phyloP scores from a whole-genome alignment of 257 asterid genomes.

The Plantago major region DNA sequence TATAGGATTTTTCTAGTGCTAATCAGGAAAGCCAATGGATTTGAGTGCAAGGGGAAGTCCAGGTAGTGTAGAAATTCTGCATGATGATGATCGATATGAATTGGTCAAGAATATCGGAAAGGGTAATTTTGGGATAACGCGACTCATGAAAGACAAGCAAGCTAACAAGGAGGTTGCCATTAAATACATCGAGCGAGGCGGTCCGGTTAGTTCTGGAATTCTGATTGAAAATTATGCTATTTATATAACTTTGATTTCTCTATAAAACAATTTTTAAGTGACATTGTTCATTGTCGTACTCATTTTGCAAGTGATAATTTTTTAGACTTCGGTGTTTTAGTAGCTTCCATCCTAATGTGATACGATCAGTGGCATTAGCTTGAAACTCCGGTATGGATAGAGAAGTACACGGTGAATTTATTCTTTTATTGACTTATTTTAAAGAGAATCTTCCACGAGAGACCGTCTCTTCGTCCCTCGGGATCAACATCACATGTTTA shows the following conservation, averaged over 20 bases:
- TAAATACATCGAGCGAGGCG: slow-evolving; percentile 51
- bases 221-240: slow-evolving; percentile 3
- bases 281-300: not conserved
- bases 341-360: too few relatives aligned
- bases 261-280: not conserved
- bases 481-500: too few relatives aligned
- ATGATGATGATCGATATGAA: slow-evolving; percentile 44
- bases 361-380: too few relatives aligned
- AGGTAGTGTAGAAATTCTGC: slow-evolving; percentile 42
- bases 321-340: too few relatives aligned
- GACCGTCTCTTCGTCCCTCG: too few relatives aligned
- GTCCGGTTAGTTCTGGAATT: slow-evolving; percentile 30
- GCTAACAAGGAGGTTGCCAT: slow-evolving; percentile 49
- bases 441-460: too few relatives aligned
- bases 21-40: slow-evolving; percentile 32
- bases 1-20: slow-evolving; percentile 3
- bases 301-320: too few relatives aligned
- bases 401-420: too few relatives aligned
- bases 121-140: slow-evolving; percentile 53
- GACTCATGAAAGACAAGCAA: slow-evolving; percentile 50
- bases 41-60: slow-evolving; percentile 27
- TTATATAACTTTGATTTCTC: slow-evolving; percentile 2
- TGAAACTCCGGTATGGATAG: too few relatives aligned
- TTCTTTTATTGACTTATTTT: too few relatives aligned
- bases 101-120: slow-evolving; percentile 46